Base-by-base conservation (phyloP, 2,329 filamentous ascomycete species). In the Aureobasidium melanogenum region DNA sequence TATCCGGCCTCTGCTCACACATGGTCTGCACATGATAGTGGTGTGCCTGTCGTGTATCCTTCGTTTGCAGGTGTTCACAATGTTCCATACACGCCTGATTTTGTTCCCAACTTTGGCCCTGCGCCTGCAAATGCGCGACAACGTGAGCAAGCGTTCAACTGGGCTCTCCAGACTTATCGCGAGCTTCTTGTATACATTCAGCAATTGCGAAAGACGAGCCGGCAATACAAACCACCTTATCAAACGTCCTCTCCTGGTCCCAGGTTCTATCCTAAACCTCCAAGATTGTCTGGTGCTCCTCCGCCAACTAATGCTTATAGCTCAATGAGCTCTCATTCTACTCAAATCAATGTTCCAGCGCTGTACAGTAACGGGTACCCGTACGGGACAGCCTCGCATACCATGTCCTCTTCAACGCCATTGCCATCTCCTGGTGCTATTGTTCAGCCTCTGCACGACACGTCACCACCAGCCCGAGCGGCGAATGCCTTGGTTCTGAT, bases 401-500 rank as follows among this genome's bases (percentile, higher is more conserved):
- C 39, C 69, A 22, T 34, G 28, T 34, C 24, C 10, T 32, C 47
- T 19, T 19, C 62, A 26, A 48, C 39, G 1, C 48, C 58, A 19
- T 28, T 61, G 17, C 51, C 55, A 19, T 50, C 60, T n/a, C 50
- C 55, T 32, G 69, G 67, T 9, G 66, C 73, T n/a, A 68, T 73
- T 1, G 65, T 72, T 9, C 68, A 73, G 14, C 69, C 72, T 22
- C 71, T 75, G 52, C 68, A 71, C 43, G 75, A 79, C 58, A 74
- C 76, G 47, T 67, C 67, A 5, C 69, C 71, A 14, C 67, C 65
- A 43, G 72, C 79, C 60, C 83, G 80, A 65, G 90, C 90, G 9
- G 82, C 80, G 50, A 78, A 82, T 7, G 88, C 88, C 2, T 74
- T 96, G 22, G 84, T 89, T 39, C 84, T 91, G 68, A 79, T 96